Conservation (phyloP, 192 early-diverging fungal genomes). For the Funneliformis geosporum region DNA sequence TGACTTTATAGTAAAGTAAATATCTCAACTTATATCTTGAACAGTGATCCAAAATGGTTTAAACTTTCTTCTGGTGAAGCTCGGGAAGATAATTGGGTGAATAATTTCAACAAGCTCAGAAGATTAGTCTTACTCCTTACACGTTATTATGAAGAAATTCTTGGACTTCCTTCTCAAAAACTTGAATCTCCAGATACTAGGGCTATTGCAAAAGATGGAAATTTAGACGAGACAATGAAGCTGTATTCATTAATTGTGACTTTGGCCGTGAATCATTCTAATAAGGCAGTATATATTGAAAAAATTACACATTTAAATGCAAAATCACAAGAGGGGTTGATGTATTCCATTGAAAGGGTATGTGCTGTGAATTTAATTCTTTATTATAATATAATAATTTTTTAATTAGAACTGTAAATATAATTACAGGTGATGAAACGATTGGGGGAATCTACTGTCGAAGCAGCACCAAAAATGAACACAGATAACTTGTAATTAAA, state of each 20-base stretch:
- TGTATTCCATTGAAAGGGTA: constrained; percentile 89
- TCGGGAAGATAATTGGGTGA: constrained; percentile 96
- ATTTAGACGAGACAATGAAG: constrained; percentile 71
- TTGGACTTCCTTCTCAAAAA: constrained; percentile 64
- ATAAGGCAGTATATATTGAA: constrained; percentile 83
- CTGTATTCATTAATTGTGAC: constrained; percentile 82
- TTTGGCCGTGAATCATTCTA: constrained; percentile 82
- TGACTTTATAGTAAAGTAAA: too few species aligned
- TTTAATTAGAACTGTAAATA: neutral
- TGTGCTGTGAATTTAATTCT: constrained; percentile 7
- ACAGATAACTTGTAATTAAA: neutral
- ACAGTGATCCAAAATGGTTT: constrained; percentile 91
- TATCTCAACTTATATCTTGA: constrained; percentile 23
- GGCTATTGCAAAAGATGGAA: constrained; percentile 79
- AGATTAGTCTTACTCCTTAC: constrained; percentile 83
- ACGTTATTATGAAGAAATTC: constrained; percentile 84
- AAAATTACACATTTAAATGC: constrained; percentile 77
- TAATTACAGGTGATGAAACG: constrained; percentile 27
- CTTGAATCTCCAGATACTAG: constrained; percentile 76
- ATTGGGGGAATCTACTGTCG: constrained; percentile 7
- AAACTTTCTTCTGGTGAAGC: constrained; percentile 68
- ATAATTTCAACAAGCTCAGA: constrained; percentile 91
- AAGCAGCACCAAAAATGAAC: neutral
- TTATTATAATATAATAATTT: neutral
- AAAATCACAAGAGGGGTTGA: constrained; percentile 78